phyloP scores from a whole-genome alignment of 2,329 filamentous ascomycete species.

The Botrytis fragariae region DNA sequence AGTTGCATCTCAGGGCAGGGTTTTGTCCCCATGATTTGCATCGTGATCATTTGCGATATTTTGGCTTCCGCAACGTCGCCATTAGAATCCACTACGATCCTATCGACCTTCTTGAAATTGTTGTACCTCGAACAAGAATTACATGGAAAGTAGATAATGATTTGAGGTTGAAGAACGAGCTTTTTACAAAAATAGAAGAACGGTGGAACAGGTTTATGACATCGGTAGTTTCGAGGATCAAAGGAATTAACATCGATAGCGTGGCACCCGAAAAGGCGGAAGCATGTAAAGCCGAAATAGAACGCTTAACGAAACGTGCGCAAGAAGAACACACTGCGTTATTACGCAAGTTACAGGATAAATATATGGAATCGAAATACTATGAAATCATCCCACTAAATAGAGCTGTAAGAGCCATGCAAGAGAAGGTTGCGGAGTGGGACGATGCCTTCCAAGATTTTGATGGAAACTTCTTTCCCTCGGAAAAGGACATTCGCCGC shows the following conservation, averaged over 20 bases:
- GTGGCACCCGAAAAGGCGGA: slow-evolving; percentile 85
- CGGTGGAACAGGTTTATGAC: slow-evolving; percentile 82
- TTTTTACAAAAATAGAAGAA: slow-evolving; percentile 77
- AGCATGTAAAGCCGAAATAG: slow-evolving; percentile 77
- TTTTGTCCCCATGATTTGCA: slow-evolving; percentile 90
- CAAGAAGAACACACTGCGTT: slow-evolving; percentile 79
- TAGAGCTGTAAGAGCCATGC: slow-evolving; percentile 79
- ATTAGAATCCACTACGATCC: slow-evolving; percentile 89
- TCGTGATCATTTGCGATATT: slow-evolving; percentile 87
- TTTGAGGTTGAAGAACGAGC: slow-evolving; percentile 85
- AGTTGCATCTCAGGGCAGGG: slow-evolving; percentile 69
- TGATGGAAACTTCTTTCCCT: slow-evolving; percentile 86
- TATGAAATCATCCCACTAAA: slow-evolving; percentile 97
- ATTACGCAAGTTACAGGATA: slow-evolving; percentile 76
- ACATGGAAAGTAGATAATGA: slow-evolving; percentile 99
- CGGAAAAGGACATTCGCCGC: slow-evolving; percentile 92
- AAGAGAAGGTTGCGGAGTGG: slow-evolving; percentile 92
- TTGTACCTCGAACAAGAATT: slow-evolving; percentile 83
- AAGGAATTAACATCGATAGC: slow-evolving; percentile 86
- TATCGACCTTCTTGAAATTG: slow-evolving; percentile 89
- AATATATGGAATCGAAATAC: slow-evolving; percentile 91
- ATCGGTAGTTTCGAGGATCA: slow-evolving; percentile 79
- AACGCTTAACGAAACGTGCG: slow-evolving; percentile 71
- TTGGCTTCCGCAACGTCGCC: slow-evolving; percentile 81
- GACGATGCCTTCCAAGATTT: slow-evolving; percentile 88